These are phyloP conservation scores for Populus tomentosa DNA, from an alignment of 441 rosid species.

Conservation along the genomic window DNA sequence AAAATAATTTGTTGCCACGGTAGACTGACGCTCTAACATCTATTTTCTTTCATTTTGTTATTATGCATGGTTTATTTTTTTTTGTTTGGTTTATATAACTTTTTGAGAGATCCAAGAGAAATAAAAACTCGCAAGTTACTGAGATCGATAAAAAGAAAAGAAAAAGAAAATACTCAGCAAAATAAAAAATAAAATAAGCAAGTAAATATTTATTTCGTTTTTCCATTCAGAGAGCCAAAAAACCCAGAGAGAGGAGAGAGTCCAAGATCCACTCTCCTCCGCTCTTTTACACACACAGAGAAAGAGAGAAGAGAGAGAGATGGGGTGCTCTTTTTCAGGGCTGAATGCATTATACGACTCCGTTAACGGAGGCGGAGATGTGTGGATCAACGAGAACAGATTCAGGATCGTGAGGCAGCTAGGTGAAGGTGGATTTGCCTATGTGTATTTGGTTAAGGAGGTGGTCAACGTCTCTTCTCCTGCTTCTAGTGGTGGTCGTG, in stretches of 20 bases:
- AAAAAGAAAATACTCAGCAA: too few species aligned
- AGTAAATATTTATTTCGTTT: neutral
- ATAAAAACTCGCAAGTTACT: neutral
- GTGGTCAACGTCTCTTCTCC: constrained; percentile 51
- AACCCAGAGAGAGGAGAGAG: neutral
- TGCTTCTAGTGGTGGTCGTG: constrained; percentile 18
- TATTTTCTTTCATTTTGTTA: too few species aligned
- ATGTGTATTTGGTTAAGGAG: constrained; percentile 82
- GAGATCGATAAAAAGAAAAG: neutral
- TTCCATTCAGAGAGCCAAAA: neutral
- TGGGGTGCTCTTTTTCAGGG: constrained; percentile 97
- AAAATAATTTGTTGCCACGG: too few species aligned
- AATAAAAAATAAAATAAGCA: neutral
- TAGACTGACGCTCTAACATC: too few species aligned
- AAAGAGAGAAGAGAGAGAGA: constrained; percentile 6
- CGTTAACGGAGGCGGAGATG: constrained; percentile 86
- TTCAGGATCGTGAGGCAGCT: constrained; percentile 89
- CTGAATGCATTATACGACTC: constrained; percentile 90
- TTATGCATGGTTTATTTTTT: too few species aligned
- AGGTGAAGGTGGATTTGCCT: constrained; percentile 98
- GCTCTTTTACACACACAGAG: neutral
- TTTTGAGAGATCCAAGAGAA: neutral
- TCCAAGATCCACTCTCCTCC: neutral
- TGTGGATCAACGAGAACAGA: constrained; percentile 98
- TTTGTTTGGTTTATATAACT: neutral